Conservation (phyloP, 108 stramenopile genomes). For the Skeletonema menzelii region DNA sequence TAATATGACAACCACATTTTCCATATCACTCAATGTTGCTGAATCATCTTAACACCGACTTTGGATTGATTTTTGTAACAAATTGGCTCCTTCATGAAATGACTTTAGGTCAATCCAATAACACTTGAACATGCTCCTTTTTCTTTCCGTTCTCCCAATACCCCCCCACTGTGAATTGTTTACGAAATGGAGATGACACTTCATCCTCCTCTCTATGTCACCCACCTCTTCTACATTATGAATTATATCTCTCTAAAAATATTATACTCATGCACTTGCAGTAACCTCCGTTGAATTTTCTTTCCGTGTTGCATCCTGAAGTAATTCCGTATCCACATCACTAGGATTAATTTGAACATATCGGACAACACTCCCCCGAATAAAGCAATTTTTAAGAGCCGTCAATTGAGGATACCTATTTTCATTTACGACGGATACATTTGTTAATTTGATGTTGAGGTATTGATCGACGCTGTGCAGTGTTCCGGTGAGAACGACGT, state of each 20-base stretch:
- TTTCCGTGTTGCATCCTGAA: slow-evolving; percentile 98
- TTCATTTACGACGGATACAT: slow-evolving; percentile 89
- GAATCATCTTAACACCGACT: neutral
- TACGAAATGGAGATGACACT: neutral
- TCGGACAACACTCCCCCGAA: slow-evolving; percentile 97
- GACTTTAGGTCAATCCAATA: neutral
- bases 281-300: slow-evolving; percentile 72
- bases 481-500: slow-evolving; percentile 93
- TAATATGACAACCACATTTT: neutral
- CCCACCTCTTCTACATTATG: neutral
- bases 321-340: slow-evolving; percentile 96
- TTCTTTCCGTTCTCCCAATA: neutral
- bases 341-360: slow-evolving; percentile 96
- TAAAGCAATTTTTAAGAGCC: slow-evolving; percentile 95
- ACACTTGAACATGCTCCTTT: neutral
- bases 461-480: slow-evolving; percentile 99
- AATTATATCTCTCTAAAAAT: neutral
- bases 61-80: neutral
- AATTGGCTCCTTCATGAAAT: neutral
- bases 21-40: neutral
- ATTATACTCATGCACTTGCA: neutral
- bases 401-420: slow-evolving; percentile 86
- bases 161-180: neutral
- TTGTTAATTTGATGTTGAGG: slow-evolving; percentile 95
- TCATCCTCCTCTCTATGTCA: neutral